Conservation (phyloP, 148 eudicot species). For the Polygonum maritimum region DNA sequence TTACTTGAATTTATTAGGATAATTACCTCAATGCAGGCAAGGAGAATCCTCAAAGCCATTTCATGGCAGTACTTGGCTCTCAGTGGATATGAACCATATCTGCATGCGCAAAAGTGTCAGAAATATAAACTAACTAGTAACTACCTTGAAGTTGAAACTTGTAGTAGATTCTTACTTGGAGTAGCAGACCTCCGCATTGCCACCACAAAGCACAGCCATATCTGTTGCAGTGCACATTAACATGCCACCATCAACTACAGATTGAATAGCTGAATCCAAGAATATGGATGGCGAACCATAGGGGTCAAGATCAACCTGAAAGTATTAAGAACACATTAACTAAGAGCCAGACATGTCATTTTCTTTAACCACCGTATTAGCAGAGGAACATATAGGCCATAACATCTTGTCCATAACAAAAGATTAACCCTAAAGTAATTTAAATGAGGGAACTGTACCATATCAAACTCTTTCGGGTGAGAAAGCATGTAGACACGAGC, state of each 20-base stretch:
- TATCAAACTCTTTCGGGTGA: conserved; percentile 94
- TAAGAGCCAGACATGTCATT: background rate
- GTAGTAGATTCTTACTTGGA: conserved; percentile 59
- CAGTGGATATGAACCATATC: conserved; percentile 89
- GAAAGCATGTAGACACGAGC: conserved; percentile 97
- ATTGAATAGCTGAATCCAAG: conserved; percentile 93
- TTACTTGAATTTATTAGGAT: background rate
- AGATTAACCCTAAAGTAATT: background rate
- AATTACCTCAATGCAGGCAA: conserved; percentile 89
- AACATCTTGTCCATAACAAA: background rate
- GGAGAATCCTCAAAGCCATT: conserved; percentile 92
- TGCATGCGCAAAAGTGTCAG: conserved; percentile 14
- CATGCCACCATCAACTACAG: conserved; percentile 87
- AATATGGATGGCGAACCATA: conserved; percentile 97
- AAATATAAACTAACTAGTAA: background rate
- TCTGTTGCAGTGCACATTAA: conserved; percentile 99
- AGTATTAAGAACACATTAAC: background rate
- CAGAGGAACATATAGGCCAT: background rate
- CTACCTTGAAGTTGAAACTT: background rate
- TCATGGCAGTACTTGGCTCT: conserved; percentile 89
- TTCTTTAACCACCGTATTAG: background rate
- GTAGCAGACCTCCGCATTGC: conserved; percentile 95
- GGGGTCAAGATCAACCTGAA: conserved; percentile 99
- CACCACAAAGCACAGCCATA: conserved; percentile 97
- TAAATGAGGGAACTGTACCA: conserved; percentile 38